A percentile compares a stretch with the other conserved stretches of the same genome.
Evolutionary conservation across 768 basidiomycete species (phyloP).

Genomic region (Collybiopsis confluens): DNA sequence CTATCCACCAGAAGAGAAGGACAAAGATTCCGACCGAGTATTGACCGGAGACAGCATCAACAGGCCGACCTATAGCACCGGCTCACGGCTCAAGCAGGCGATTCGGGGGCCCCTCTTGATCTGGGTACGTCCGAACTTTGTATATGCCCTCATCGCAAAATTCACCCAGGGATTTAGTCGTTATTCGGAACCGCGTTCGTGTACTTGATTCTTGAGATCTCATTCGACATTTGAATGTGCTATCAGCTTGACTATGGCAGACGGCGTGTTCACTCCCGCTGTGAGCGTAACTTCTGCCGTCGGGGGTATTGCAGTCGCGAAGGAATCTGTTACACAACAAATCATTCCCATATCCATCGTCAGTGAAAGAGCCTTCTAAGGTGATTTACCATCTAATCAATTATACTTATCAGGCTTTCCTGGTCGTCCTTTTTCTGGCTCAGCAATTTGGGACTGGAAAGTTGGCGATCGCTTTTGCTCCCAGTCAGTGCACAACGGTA

Average conservation of each 20-base stretch:
- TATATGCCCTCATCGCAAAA: not conserved
- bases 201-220: not conserved
- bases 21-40: conserved; percentile 47
- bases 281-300: conserved; percentile 69
- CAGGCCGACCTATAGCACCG: conserved; percentile 9
- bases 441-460: conserved; percentile 58
- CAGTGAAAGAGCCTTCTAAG: conserved; percentile 11
- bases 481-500: too few species aligned
- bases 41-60: conserved; percentile 44
- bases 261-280: conserved; percentile 66
- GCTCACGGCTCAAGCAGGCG: conserved; percentile 22
- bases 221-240: not conserved
- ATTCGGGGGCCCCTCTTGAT: conserved; percentile 48
- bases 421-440: conserved; percentile 51
- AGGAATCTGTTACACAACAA: conserved; percentile 38
- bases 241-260: conserved; percentile 54
- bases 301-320: conserved; percentile 62
- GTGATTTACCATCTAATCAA: not conserved
- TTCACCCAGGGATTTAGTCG: conserved; percentile 29
- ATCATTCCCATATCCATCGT: conserved; percentile 61
- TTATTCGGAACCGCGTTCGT: conserved; percentile 53
- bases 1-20: conserved; percentile 43
- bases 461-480: conserved; percentile 51
- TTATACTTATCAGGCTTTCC: conserved; percentile 36
- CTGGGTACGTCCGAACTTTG: conserved; percentile 37